Percentiles rank a stretch among this genome's conserved stretches.
phyloP scores from a whole-genome alignment of 2,329 filamentous ascomycete genomes.

The Phialophora expanda region DNA sequence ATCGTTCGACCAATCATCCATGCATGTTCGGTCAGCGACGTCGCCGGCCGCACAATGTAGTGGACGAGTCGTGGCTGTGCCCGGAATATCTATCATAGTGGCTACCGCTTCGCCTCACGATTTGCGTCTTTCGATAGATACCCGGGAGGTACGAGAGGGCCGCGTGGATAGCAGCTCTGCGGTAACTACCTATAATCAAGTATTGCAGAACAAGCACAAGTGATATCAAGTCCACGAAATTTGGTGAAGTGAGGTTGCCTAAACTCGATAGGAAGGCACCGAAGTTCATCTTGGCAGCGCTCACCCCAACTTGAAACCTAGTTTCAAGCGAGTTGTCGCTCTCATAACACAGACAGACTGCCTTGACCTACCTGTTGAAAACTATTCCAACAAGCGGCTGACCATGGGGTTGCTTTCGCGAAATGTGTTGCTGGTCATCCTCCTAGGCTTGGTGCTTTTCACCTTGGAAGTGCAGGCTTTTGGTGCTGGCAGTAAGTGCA shows the following conservation, averaged over 20 bases:
- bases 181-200: background rate
- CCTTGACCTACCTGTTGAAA: background rate
- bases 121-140: background rate
- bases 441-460: conserved; percentile 48
- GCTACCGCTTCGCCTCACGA: background rate
- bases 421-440: conserved; percentile 35
- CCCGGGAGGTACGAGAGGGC: background rate
- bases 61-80: background rate
- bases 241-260: background rate
- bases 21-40: background rate
- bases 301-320: background rate
- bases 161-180: background rate
- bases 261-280: background rate
- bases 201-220: background rate
- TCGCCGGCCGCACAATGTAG: background rate
- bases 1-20: background rate
- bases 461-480: conserved; percentile 50
- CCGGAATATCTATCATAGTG: background rate
- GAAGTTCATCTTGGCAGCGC: background rate
- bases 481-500: conserved; percentile 51
- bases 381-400: background rate
- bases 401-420: conserved; percentile 32
- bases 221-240: background rate
- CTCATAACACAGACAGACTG: background rate
- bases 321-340: background rate